A percentile compares a stretch with the other conserved stretches of the same genome.
phyloP scores from a whole-genome alignment of 768 basidiomycete genomes.

The Termitomyces sp. region DNA sequence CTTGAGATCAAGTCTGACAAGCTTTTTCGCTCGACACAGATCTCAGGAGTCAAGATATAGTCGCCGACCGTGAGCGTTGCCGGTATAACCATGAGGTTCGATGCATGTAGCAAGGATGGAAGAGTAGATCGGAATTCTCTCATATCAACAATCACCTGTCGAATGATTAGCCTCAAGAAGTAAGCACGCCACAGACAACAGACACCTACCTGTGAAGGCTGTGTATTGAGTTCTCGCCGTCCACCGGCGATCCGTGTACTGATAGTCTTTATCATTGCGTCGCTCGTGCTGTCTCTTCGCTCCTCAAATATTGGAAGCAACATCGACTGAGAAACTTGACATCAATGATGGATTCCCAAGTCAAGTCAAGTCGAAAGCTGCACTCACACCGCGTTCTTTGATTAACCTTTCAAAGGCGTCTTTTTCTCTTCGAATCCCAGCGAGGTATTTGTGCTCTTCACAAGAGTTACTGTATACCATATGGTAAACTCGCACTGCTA shows the following conservation, averaged over 20 bases:
- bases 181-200: not conserved
- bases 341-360: not conserved
- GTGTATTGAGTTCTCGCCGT: conserved; percentile 55
- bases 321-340: conserved; percentile 59
- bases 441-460: conserved; percentile 94
- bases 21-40: conserved; percentile 95
- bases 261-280: conserved; percentile 73
- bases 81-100: conserved; percentile 76
- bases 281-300: conserved; percentile 35
- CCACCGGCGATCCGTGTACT: conserved; percentile 87
- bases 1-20: conserved; percentile 88
- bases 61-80: conserved; percentile 93
- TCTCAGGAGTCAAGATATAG: conserved; percentile 92
- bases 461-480: conserved; percentile 91
- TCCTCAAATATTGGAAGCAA: conserved; percentile 77
- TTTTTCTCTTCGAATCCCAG: conserved; percentile 85
- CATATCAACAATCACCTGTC: conserved; percentile 96
- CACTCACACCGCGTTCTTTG: conserved; percentile 81
- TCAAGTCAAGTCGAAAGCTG: too few relatives aligned
- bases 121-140: conserved; percentile 93
- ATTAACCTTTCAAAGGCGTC: conserved; percentile 91
- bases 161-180: not conserved
- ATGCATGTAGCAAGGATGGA: conserved; percentile 84
- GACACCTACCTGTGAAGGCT: conserved; percentile 54
- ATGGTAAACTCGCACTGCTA: conserved; percentile 22